These are phyloP conservation scores for Pseudoperonospora humuli DNA, from an alignment of 352 stramenopile genomes.

Conservation along the genomic window DNA sequence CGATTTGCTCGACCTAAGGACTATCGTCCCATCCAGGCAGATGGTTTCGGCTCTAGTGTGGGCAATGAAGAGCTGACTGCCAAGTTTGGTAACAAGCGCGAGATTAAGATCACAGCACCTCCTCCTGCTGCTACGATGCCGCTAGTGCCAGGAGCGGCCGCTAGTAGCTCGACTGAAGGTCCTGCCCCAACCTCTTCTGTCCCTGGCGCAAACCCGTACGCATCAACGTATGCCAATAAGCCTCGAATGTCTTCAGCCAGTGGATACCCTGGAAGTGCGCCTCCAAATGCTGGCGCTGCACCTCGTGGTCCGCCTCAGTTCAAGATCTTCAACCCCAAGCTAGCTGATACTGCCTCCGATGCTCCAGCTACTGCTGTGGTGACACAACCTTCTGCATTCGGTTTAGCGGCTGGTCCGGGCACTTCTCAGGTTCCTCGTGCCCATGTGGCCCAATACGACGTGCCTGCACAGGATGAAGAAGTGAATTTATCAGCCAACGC, in stretches of 20 bases:
- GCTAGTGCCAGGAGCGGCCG: conserved; percentile 3
- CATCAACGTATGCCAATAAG: conserved; percentile 25
- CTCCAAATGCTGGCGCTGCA: conserved; percentile 21
- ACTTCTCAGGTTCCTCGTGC: conserved; percentile 10
- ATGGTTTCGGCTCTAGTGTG: conserved; percentile 85
- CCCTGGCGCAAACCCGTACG: conserved; percentile 53
- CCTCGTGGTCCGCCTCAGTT: conserved; percentile 57
- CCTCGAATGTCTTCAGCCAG: conserved; percentile 14
- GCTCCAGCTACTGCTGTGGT: conserved; percentile 6
- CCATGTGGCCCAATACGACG: conserved; percentile 23
- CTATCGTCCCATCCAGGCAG: conserved; percentile 79
- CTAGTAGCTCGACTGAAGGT: conserved; percentile 1
- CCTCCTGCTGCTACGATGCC: conserved; percentile 37
- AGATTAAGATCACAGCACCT: conserved; percentile 71
- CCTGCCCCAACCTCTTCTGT: conserved; percentile 1
- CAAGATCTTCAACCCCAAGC: conserved; percentile 84
- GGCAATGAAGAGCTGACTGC: conserved; percentile 83
- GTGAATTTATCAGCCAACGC: conserved; percentile 68
- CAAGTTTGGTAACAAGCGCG: conserved; percentile 84
- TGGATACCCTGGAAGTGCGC: conserved; percentile 31
- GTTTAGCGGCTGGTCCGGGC: conserved; percentile 9
- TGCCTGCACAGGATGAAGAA: conserved; percentile 38
- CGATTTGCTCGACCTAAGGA: conserved; percentile 56
- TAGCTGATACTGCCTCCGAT: conserved; percentile 21
- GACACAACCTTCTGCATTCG: conserved; percentile 20